Base-by-base conservation (phyloP, 306 rosid genomes). In the Ammopiptanthus mongolicus region DNA sequence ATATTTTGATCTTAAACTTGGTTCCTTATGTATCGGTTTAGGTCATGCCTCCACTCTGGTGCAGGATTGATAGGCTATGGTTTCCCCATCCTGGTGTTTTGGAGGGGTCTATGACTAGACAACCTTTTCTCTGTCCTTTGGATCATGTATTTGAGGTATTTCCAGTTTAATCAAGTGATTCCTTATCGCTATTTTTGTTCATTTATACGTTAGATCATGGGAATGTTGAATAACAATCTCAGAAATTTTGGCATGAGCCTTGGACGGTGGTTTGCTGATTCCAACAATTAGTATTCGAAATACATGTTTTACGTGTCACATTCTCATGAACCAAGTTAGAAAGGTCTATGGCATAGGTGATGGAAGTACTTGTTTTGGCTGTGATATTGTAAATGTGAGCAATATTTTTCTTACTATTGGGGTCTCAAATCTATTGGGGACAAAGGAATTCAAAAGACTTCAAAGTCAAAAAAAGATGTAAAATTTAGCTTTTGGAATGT, bases 1-100 rank as follows among this genome's bases (percentile, higher is more conserved):
- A 52, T 67, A 56, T 39, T 53, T 76, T 79, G 61, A 76, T 85
- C 71, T 78, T 53, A 72, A 71, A 66, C 46, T 48, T 34, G 62
- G 46, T 53, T 51, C 60, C 64, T 53, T 48, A 69, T 64, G 58
- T 63, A 70, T 82, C 65, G 52, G 23, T 84, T 68, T 80, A 95
- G 99, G 97, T 95, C 80, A 82, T 95, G 97, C 99, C 99, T 84
- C 99, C 96, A 78, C 78, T 95, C 55, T 95, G 99, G 99, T 95
- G 99, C 89, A 87, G 96, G 79, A 50, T 95, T 80, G 99, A 95
- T 78, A 86, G 96, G 86, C 97, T 95, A n/a, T 95, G 97, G 99
- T 95, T 88, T 86, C 72, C 96, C 34, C 99, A 95, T 85, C 99
- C 99, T 42, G 99, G 99, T 48, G 81, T 88, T 81, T 86, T 95